Percentiles rank a stretch among this genome's conserved stretches.
phyloP scores from a whole-genome alignment of 495 filamentous ascomycete species.

The Neurospora sp. region DNA sequence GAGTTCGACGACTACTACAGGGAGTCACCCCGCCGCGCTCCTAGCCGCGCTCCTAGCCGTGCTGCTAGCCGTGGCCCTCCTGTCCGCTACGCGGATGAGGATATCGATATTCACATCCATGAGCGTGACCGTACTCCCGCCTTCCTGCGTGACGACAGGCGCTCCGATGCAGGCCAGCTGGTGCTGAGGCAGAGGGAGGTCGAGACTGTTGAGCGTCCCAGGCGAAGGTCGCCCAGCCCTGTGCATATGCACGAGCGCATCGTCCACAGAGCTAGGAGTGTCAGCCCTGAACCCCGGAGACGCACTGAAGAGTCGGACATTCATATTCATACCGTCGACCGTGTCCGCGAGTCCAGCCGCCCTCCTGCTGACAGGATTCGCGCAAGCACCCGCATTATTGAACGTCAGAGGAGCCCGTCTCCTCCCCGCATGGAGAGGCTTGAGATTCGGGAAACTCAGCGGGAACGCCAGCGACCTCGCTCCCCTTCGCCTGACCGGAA shows the following conservation, averaged over 20 bases:
- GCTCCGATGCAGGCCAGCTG: conserved; percentile 26
- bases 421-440: conserved; percentile 19
- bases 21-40: conserved; percentile 19
- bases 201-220: conserved; percentile 31
- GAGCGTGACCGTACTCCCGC: conserved; percentile 30
- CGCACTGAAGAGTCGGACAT: conserved; percentile 18
- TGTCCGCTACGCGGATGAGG: conserved; percentile 28
- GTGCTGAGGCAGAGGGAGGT: conserved; percentile 36
- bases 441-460: conserved; percentile 31
- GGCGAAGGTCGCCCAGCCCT: conserved; percentile 34
- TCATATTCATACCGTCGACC: conserved; percentile 16
- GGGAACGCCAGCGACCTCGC: conserved; percentile 25
- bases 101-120: conserved; percentile 24
- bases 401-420: conserved; percentile 16
- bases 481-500: conserved; percentile 29
- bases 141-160: conserved; percentile 29
- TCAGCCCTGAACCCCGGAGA: conserved; percentile 17
- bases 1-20: conserved; percentile 33
- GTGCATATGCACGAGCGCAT: conserved; percentile 25
- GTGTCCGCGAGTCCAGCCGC: conserved; percentile 20
- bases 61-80: conserved; percentile 16
- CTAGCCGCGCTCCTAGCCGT: conserved; percentile 13
- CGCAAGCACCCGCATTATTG: conserved; percentile 9
- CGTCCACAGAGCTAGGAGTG: conserved; percentile 22
- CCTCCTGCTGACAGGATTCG: conserved; percentile 20